Evolutionary conservation across 2,329 filamentous ascomycete genomes (phyloP).

Genomic region (Orbilia javanica): DNA sequence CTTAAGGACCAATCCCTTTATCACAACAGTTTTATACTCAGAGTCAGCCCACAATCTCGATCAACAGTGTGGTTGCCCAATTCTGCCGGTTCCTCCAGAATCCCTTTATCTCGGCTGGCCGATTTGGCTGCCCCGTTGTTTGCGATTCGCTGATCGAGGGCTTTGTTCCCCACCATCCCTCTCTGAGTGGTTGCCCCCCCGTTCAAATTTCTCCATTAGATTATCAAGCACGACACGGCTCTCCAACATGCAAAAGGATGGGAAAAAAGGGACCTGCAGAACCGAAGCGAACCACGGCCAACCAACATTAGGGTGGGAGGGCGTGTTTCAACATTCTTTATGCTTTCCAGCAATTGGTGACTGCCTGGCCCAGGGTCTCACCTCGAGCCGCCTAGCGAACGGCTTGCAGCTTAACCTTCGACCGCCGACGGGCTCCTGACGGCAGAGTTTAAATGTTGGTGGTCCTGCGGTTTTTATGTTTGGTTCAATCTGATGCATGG

Average conservation of each 20-base stretch:
- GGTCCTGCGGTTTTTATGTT: slow-evolving; percentile 50
- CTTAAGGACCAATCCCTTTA: slow-evolving; percentile 24
- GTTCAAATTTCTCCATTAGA: slow-evolving; percentile 56
- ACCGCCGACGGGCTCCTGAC: slow-evolving; percentile 36
- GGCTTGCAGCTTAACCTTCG: slow-evolving; percentile 41
- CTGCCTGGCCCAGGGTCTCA: slow-evolving; percentile 55
- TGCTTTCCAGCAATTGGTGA: slow-evolving; percentile 52
- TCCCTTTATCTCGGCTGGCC: slow-evolving; percentile 59
- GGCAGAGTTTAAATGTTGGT: slow-evolving; percentile 46
- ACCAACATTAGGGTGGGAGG: slow-evolving; percentile 49
- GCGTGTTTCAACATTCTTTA: slow-evolving; percentile 58
- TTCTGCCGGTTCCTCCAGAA: slow-evolving; percentile 48
- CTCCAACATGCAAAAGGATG: slow-evolving; percentile 19
- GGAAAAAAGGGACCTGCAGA: slow-evolving; percentile 56
- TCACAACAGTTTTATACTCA: slow-evolving; percentile 35
- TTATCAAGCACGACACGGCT: slow-evolving; percentile 52
- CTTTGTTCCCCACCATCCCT: slow-evolving; percentile 56
- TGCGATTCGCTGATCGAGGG: slow-evolving; percentile 57
- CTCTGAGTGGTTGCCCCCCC: slow-evolving; percentile 45
- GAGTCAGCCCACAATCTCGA: slow-evolving; percentile 54
- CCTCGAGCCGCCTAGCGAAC: slow-evolving; percentile 57
- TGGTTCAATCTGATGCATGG: slow-evolving; percentile 48
- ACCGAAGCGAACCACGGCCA: slow-evolving; percentile 47
- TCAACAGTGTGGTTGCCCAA: slow-evolving; percentile 53
- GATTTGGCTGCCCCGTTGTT: slow-evolving; percentile 56